Evolutionary conservation across 371 early-diverging fungal genomes (phyloP), one percentile per base, ranked within the genome.

Genomic region (Rhizomucor pusillus): DNA sequence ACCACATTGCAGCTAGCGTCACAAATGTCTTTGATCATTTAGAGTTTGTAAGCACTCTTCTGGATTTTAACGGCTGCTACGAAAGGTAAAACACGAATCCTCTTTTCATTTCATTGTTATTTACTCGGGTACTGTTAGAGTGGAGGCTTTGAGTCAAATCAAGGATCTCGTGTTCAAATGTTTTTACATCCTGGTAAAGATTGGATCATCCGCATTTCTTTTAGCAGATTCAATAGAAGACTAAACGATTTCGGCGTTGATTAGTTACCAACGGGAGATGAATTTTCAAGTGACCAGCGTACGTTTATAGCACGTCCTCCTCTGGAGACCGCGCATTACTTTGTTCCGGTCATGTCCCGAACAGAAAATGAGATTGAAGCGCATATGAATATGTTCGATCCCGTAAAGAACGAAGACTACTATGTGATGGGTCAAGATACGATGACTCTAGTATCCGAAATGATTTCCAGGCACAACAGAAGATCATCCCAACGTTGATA

Each of bases 381-480:
- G 0, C 84, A 83, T 36, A 81, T 71, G 24, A 73, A 72, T 50
- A 83, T 83, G 71, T 83, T 83, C 47, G 69, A 79, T 39, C 73
- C 84, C 0, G 36, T 41, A 39, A 77, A 78, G 48, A 77, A 75
- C 29, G 69, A 60, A 36, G 65, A 73, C 29, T 81, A 79, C 44
- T 81, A 83, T 59, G 59, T 62, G n/a, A 57, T 83, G 41, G 79
- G 80, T 0, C 67, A 62, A 11, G 77, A 78, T 47, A 67, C 80
- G 0, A 67, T 74, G 2, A 54, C 59, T n/a, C 43, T 73, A 16
- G 60, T 83, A 12, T 60, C 65, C 12, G 63, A 60, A 24, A 81
- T 81, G 80, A 60, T 83, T 2, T 71, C 63, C 22, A 47, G 66
- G 33, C 66, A 45, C 1, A 20, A 55, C n/a, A 1, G 55, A 29